phyloP scores from a whole-genome alignment of 768 basidiomycete genomes.

The Grammothele lineata region DNA sequence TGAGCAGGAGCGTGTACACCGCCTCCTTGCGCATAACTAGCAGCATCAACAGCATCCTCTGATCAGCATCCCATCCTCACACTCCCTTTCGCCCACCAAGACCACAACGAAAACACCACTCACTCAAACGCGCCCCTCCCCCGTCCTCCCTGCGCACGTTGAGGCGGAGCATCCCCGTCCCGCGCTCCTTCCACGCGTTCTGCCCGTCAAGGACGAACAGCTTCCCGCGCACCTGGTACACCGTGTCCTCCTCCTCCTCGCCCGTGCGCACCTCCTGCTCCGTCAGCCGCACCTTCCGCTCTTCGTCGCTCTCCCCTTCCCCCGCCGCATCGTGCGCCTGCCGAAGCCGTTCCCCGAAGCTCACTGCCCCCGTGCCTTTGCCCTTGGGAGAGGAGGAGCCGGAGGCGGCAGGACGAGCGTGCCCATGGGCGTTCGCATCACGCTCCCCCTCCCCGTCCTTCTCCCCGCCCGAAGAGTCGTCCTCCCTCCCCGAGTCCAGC shows the following conservation, averaged over 20 bases:
- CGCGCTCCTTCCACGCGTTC: constrained; percentile 74
- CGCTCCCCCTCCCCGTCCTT: constrained; percentile 13
- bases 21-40: constrained; percentile 86
- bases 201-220: constrained; percentile 54
- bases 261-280: constrained; percentile 78
- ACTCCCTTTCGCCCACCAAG: no score
- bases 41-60: constrained; percentile 1
- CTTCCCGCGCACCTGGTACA: constrained; percentile 76
- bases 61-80: no score
- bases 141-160: constrained; percentile 65
- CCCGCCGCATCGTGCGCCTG: constrained; percentile 58
- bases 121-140: constrained; percentile 65
- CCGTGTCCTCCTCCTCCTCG: constrained; percentile 77
- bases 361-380: constrained; percentile 5
- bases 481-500: constrained; percentile 13
- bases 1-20: constrained; percentile 68
- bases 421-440: no score
- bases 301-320: constrained; percentile 43
- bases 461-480: constrained; percentile 21
- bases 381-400: no score
- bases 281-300: constrained; percentile 45
- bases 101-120: constrained; percentile 20
- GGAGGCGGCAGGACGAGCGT: no score
- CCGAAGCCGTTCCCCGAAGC: constrained; percentile 65
- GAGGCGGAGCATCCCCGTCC: constrained; percentile 65